These are phyloP conservation scores for Periconia digitata DNA, from an alignment of 2,329 filamentous ascomycete genomes.

Conservation along the genomic window DNA sequence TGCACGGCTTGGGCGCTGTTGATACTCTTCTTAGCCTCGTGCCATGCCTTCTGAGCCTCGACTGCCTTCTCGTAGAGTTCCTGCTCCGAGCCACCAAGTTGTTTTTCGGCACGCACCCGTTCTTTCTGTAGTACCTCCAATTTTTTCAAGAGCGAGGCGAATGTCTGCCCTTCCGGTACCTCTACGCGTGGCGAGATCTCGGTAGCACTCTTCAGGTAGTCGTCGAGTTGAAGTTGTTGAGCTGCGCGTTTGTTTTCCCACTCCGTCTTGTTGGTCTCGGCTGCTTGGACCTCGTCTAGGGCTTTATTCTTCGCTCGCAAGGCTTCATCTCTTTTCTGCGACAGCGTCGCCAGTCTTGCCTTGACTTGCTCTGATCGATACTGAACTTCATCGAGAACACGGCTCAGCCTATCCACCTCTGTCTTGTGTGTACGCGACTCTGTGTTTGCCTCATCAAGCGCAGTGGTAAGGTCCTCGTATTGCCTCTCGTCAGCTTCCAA, in stretches of 20 bases:
- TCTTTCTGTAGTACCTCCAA: constrained; percentile 31
- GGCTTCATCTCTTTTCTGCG: constrained; percentile 34
- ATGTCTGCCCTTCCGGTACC: constrained; percentile 34
- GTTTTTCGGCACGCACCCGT: constrained; percentile 27
- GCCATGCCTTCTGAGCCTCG: constrained; percentile 30
- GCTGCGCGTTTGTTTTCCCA: constrained; percentile 29
- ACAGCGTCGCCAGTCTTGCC: constrained; percentile 28
- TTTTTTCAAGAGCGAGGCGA: constrained; percentile 32
- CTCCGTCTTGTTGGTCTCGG: constrained; percentile 29
- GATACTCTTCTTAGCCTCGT: constrained; percentile 23
- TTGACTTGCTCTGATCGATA: constrained; percentile 31
- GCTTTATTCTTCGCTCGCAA: constrained; percentile 48
- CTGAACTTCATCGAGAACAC: constrained; percentile 24
- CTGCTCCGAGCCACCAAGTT: constrained; percentile 38
- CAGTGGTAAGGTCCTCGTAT: constrained; percentile 52
- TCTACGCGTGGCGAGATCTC: constrained; percentile 28
- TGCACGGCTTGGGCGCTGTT: constrained; percentile 17
- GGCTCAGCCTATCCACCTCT: constrained; percentile 31
- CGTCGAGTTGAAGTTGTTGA: constrained; percentile 30
- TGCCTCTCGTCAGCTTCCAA: constrained; percentile 39
- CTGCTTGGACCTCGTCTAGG: constrained; percentile 35
- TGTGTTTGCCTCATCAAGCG: constrained; percentile 48
- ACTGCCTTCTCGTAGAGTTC: constrained; percentile 28
- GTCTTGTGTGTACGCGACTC: constrained; percentile 31
- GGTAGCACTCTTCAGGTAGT: constrained; percentile 19